A percentile compares a stretch with the other conserved stretches of the same genome.
These are phyloP conservation scores for Myriosclerotinia curreyana DNA, from an alignment of 2,329 filamentous ascomycete genomes.

Conservation along the genomic window DNA sequence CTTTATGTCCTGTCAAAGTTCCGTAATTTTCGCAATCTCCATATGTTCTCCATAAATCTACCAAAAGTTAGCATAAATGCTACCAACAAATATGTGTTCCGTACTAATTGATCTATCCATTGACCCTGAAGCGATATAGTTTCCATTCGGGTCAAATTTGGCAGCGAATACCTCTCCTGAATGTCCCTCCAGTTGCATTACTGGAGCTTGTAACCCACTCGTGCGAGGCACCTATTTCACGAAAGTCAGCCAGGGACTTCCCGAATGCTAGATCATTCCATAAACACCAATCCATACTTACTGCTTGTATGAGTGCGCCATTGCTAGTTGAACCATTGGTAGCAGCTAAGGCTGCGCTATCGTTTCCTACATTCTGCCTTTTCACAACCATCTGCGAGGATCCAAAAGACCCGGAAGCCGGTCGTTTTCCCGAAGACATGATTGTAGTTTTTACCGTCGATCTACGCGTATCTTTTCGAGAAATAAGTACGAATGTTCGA, in stretches of 20 bases:
- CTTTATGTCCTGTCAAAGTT: slow-evolving; percentile 81
- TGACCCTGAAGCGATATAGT: slow-evolving; percentile 86
- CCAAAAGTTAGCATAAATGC: slow-evolving; percentile 25
- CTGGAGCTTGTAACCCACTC: slow-evolving; percentile 79
- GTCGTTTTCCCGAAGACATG: slow-evolving; percentile 91
- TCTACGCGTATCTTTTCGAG: background rate
- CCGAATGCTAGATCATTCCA: slow-evolving; percentile 17
- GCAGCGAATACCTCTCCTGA: slow-evolving; percentile 87
- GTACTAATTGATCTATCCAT: slow-evolving; percentile 90
- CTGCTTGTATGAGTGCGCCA: slow-evolving; percentile 64
- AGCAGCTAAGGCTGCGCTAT: slow-evolving; percentile 53
- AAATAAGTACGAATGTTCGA: background rate
- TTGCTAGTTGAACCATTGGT: slow-evolving; percentile 54
- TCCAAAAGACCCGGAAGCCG: slow-evolving; percentile 79
- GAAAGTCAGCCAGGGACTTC: slow-evolving; percentile 31
- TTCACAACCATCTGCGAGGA: slow-evolving; percentile 82
- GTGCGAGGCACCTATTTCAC: slow-evolving; percentile 67
- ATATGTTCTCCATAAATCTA: slow-evolving; percentile 91
- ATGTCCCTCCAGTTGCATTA: slow-evolving; percentile 87
- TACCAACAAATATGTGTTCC: slow-evolving; percentile 38
- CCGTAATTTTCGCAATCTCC: slow-evolving; percentile 95
- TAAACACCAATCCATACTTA: slow-evolving; percentile 44
- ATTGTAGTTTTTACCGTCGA: slow-evolving; percentile 17
- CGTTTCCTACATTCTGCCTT: slow-evolving; percentile 66
- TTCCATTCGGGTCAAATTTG: slow-evolving; percentile 84